These are phyloP conservation scores for Tolypocladium paradoxum DNA, from an alignment of 2,329 filamentous ascomycete species.

Conservation along the genomic window DNA sequence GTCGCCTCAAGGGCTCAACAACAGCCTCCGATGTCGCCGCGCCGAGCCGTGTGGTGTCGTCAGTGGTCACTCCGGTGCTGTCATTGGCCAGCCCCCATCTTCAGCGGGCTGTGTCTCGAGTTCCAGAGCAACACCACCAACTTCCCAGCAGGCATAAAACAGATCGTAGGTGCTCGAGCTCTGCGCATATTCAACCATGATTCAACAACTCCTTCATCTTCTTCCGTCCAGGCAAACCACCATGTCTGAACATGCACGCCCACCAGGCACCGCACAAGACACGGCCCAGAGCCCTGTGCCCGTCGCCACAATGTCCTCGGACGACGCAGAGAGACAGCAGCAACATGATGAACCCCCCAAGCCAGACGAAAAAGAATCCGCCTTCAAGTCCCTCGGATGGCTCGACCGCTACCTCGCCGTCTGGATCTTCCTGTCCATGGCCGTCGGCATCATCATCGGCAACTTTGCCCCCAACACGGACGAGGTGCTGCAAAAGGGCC, in stretches of 20 bases:
- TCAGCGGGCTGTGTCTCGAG: too few species aligned
- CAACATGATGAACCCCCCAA: background rate
- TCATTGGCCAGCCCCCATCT: too few species aligned
- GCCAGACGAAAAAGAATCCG: conserved; percentile 15
- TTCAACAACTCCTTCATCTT: background rate
- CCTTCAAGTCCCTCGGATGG: conserved; percentile 44
- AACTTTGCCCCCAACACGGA: conserved; percentile 60
- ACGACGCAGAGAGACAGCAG: background rate
- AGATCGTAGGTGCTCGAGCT: too few species aligned
- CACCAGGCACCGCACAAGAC: background rate
- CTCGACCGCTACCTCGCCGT: conserved; percentile 55
- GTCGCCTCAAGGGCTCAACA: too few species aligned
- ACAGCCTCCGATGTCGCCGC: too few species aligned
- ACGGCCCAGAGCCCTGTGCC: background rate
- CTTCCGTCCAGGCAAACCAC: background rate
- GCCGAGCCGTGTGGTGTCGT: too few species aligned
- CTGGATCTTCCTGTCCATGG: conserved; percentile 74
- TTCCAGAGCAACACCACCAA: background rate
- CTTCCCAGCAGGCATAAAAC: background rate
- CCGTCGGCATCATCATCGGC: conserved; percentile 61
- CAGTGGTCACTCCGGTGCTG: too few species aligned
- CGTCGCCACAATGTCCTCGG: background rate
- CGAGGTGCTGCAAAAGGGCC: conserved; percentile 54
- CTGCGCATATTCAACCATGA: too few species aligned
- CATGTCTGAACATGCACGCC: background rate